Evolutionary conservation across 1,284 basidiomycete genomes (phyloP), one percentile per base, ranked within the genome.

Genomic region (Xerocomus minutiporus): DNA sequence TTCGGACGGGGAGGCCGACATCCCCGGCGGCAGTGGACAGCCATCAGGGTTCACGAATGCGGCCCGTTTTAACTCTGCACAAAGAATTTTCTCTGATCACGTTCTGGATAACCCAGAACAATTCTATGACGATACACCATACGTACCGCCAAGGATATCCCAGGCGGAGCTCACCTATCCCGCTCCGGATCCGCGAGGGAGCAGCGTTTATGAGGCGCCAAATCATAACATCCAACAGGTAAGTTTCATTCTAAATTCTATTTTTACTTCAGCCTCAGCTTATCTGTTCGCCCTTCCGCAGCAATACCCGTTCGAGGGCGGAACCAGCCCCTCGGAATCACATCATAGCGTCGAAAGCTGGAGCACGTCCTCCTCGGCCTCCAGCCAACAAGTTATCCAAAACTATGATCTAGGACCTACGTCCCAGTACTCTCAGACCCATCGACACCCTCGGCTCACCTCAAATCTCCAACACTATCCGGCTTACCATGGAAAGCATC

Each of bases 1-100:
- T 54, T 25, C 67, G 53, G 69, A 70, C 54, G 51, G 55, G 43
- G 65, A 63, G 42, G 62, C 72, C 56, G 68, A 65, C 44, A 53
- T 63, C 49, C 54, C 53, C 51, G 48, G 57, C 46, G 54, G 55
- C 44, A 20, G n/a, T 39, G 46, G 55, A 48, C 56, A 56, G 8
- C 48, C 25, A 28, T 41, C 56, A 41, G 57, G 54, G 48, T 43
- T 49, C 42, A 39, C 48, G 35, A 51, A 48, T 41, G 47, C 41
- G 35, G 39, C 52, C 46, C 55, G 48, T 34, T 58, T 56, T 53
- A 50, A 46, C 36, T 31, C 51, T 20, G 26, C 42, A 8, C 66
- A 57, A 43, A 46, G 58, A 12, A 50, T 25, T 23, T 40, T 52
- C 40, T 42, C 50, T 25, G 46, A 53, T 46, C 43, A 53, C 17